Evolutionary conservation across 106 monocot genomes (phyloP).

Genomic region (Phalaenopsis aphrodite): DNA sequence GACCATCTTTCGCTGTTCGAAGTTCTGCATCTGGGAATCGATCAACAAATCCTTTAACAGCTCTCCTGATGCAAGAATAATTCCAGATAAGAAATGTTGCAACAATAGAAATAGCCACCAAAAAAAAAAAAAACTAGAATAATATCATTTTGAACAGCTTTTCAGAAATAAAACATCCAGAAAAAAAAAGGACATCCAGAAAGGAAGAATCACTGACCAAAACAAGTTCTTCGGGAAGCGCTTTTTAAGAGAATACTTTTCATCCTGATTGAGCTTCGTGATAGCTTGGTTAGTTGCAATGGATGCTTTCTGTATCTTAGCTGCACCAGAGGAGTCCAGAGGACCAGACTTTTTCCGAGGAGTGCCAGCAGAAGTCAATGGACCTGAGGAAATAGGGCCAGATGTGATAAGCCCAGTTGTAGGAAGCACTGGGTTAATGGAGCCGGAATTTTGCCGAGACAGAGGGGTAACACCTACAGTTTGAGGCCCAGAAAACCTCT

Average conservation of each 20-base stretch:
- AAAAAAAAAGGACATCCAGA: conserved; percentile 13
- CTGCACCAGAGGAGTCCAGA: conserved; percentile 7
- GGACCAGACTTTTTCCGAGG: conserved; percentile 17
- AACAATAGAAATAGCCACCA: conserved; percentile 10
- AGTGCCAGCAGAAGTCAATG: conserved; percentile 12
- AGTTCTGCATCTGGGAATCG: conserved; percentile 33
- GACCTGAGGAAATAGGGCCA: conserved; percentile 17
- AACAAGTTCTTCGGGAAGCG: conserved; percentile 16
- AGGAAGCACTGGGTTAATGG: conserved; percentile 12
- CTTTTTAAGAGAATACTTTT: conserved; percentile 6
- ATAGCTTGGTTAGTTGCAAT: conserved; percentile 12
- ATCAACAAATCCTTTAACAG: conserved; percentile 22
- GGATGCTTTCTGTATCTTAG: conserved; percentile 10
- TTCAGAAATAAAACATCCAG: conserved; percentile 12
- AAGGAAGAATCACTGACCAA: conserved; percentile 19
- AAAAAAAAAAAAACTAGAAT: conserved; percentile 11
- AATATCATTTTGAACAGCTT: conserved; percentile 10
- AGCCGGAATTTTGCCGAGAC: conserved; percentile 15
- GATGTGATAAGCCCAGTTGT: conserved; percentile 17
- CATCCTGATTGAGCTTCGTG: conserved; percentile 16
- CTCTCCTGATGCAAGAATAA: conserved; percentile 15
- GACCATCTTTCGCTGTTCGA: conserved; percentile 39
- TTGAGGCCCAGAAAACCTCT: conserved; percentile 16
- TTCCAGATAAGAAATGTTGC: conserved; percentile 10
- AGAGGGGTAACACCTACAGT: not conserved